Evolutionary conservation across 2,329 filamentous ascomycete genomes (phyloP).

Genomic region (Apiospora hydei): DNA sequence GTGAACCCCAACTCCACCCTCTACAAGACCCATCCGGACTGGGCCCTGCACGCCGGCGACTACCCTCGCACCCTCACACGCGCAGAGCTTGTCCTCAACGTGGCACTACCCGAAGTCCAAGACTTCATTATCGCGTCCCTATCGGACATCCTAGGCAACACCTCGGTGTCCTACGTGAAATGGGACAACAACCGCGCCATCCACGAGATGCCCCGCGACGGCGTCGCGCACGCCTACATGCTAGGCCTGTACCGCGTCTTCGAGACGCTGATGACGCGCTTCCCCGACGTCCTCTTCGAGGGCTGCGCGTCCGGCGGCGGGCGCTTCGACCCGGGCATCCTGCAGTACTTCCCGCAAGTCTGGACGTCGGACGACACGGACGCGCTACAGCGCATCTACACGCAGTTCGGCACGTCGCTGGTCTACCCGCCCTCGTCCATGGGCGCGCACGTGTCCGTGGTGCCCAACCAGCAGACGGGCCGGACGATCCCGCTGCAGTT

Average conservation of each 20-base stretch:
- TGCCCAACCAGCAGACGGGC: slow-evolving; percentile 64
- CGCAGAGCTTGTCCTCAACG: slow-evolving; percentile 67
- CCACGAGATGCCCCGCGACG: slow-evolving; percentile 63
- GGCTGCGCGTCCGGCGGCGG: slow-evolving; percentile 71
- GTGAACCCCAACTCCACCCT: slow-evolving; percentile 68
- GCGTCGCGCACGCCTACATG: slow-evolving; percentile 65
- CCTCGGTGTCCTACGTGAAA: slow-evolving; percentile 67
- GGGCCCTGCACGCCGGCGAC: slow-evolving; percentile 64
- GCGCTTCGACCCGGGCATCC: slow-evolving; percentile 68
- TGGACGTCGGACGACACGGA: slow-evolving; percentile 74
- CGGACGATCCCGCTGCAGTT: slow-evolving; percentile 65
- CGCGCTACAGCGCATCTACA: slow-evolving; percentile 64
- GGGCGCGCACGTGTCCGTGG: slow-evolving; percentile 69
- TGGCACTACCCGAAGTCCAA: slow-evolving; percentile 67
- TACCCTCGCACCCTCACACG: slow-evolving; percentile 64
- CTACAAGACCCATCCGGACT: slow-evolving; percentile 69
- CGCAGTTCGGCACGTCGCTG: slow-evolving; percentile 70
- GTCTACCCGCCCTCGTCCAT: slow-evolving; percentile 69
- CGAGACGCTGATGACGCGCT: slow-evolving; percentile 63
- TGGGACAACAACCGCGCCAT: slow-evolving; percentile 74
- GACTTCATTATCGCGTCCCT: slow-evolving; percentile 66
- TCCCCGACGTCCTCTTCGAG: slow-evolving; percentile 70
- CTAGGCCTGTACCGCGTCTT: slow-evolving; percentile 70
- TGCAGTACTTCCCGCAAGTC: slow-evolving; percentile 70
- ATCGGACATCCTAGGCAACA: slow-evolving; percentile 59